Evolutionary conservation across 768 basidiomycete species (phyloP), one percentile per base, ranked within the genome.

Genomic region (Pisolithus microcarpus): DNA sequence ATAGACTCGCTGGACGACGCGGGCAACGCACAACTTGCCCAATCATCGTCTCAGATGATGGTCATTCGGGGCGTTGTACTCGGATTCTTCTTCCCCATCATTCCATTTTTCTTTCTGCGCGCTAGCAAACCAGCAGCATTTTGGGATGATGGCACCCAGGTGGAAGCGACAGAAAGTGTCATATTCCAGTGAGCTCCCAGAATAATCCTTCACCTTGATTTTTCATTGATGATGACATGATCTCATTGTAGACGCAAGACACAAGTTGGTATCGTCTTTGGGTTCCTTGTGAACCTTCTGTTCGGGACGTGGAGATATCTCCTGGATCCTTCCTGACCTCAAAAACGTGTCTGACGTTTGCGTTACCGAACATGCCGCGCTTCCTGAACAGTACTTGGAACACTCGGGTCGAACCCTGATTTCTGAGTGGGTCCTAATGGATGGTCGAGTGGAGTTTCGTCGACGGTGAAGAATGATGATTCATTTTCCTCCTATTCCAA

Each of bases 51-150:
- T 6, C 79, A 78, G 54, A 78, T 82, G 9, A 78, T 87, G 4
- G 75, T 92, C 38, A 74, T 96, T 15, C 81, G 87, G 57, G 95
- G 95, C 39, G 75, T 95, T 38, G 69, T 94, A 19, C 64, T 88
- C 19, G 95, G 94, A 1, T 97, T 97, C 70, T 91, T 97, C 75
- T 94, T 94, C 66, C 93, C 94, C 2, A 71, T 97, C 45, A 59
- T 93, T 2, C 92, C 93, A 0, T 79, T 92, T 57, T 94, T 93
- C 70, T 95, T 93, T 71, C 81, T 93, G 64, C 80, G 85, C 28
- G 68, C 74, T 15, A 79, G 82, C 55, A 83, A 88, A 30, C 77
- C 79, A 2, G 78, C 90, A 10, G 82, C 87, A 15, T 93, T 94
- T 64, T 91, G 89, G 82, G 83, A 87, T 18, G 79, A 86, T 48